Evolutionary conservation across 139 green algal genomes (phyloP).

Genomic region (Closterium sp.): DNA sequence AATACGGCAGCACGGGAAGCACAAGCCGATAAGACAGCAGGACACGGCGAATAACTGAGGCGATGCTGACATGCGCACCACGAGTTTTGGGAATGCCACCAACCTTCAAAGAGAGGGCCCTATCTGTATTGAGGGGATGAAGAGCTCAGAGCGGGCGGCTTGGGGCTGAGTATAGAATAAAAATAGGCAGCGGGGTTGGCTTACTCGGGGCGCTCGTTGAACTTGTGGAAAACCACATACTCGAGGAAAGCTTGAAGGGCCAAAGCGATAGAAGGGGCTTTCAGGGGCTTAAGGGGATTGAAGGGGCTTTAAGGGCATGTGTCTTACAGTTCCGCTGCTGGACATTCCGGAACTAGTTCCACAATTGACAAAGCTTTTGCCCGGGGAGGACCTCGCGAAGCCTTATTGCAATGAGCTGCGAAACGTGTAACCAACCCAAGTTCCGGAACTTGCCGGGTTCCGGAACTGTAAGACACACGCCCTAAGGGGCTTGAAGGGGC

Average conservation of each 20-base stretch:
- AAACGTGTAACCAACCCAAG: no score
- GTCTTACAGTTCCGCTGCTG: no score
- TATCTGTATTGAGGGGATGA: slow-evolving; percentile 80
- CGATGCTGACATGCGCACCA: no score
- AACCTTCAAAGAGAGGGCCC: not conserved
- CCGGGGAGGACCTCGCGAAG: no score
- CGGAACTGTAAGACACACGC: no score
- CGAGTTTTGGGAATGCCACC: not conserved
- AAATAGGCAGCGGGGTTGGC: slow-evolving; percentile 93
- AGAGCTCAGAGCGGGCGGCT: slow-evolving; percentile 40
- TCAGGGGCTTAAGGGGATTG: not conserved
- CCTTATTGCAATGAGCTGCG: no score
- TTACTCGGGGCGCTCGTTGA: slow-evolving; percentile 92
- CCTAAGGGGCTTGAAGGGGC: not conserved
- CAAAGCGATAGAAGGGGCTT: slow-evolving; percentile 49
- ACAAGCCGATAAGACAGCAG: not conserved
- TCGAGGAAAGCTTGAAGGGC: not conserved
- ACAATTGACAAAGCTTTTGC: no score
- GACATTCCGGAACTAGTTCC: no score
- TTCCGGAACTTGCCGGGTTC: no score
- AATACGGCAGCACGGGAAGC: not conserved
- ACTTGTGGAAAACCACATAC: not conserved
- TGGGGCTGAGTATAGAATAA: slow-evolving; percentile 3
- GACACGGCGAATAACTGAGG: no score
- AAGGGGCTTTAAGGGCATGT: no score